Conservation (phyloP, 2,329 filamentous ascomycete species). For the Botrytis hyacinthi region DNA sequence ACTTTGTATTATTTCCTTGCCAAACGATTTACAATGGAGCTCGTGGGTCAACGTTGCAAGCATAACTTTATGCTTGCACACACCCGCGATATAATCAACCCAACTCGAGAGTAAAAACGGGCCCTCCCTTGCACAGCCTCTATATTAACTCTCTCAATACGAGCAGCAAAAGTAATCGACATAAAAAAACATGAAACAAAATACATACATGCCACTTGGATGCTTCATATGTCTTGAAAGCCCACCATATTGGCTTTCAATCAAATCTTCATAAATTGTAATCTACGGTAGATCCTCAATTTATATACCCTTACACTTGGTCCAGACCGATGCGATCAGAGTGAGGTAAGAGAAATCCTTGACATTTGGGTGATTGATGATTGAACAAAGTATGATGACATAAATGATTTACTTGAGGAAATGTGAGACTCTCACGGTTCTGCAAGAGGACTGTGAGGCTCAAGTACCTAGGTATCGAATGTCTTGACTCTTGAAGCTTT, state of each 20-base stretch:
- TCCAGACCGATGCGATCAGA: neutral
- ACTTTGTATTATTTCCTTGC: neutral
- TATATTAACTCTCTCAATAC: neutral
- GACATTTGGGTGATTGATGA: neutral
- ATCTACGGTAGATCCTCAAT: neutral
- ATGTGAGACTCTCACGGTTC: conserved; percentile 7
- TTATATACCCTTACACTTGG: neutral
- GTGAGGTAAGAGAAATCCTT: conserved; percentile 8
- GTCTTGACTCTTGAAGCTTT: neutral
- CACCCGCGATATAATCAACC: neutral
- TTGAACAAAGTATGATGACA: neutral
- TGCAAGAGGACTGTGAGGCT: neutral
- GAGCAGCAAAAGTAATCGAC: neutral
- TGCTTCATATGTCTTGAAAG: neutral
- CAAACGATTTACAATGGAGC: neutral
- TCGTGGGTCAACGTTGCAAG: neutral
- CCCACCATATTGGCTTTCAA: conserved; percentile 4
- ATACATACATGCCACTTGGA: neutral
- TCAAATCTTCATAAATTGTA: neutral
- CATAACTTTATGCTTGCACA: conserved; percentile 7
- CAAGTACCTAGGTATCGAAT: neutral
- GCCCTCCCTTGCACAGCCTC: neutral
- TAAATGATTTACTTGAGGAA: conserved; percentile 1
- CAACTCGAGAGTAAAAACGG: neutral
- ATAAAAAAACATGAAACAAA: neutral